phyloP scores from a whole-genome alignment of 768 basidiomycete species.

The Rhizopogon sp. region DNA sequence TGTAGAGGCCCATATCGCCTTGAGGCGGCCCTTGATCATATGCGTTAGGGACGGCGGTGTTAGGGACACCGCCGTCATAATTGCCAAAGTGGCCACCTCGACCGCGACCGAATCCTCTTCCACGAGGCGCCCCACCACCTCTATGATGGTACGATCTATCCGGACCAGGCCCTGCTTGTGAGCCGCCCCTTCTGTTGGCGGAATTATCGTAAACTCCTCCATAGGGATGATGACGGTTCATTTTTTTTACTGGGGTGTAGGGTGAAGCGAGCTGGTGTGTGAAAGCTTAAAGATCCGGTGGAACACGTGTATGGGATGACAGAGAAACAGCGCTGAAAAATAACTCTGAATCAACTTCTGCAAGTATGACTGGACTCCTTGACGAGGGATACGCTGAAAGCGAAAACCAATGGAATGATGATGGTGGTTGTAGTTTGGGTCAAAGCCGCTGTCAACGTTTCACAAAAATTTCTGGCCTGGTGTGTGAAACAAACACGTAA shows the following conservation, averaged over 20 bases:
- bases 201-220: conserved; percentile 54
- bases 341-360: conserved; percentile 18
- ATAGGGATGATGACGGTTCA: conserved; percentile 92
- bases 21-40: conserved; percentile 67
- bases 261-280: neutral
- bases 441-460: conserved; percentile 7
- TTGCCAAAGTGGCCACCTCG: conserved; percentile 44
- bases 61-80: conserved; percentile 50
- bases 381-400: conserved; percentile 13
- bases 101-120: conserved; percentile 48
- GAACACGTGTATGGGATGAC: neutral
- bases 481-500: conserved; percentile 29
- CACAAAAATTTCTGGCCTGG: conserved; percentile 25
- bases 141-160: conserved; percentile 67
- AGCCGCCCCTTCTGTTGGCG: conserved; percentile 57
- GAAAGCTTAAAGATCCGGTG: conserved; percentile 2
- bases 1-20: conserved; percentile 62
- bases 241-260: conserved; percentile 25
- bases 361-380: conserved; percentile 17
- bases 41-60: conserved; percentile 23
- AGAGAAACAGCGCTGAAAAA: neutral
- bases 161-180: conserved; percentile 61
- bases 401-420: conserved; percentile 14
- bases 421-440: conserved; percentile 33
- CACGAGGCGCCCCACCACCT: conserved; percentile 44